phyloP scores from a whole-genome alignment of 768 basidiomycete genomes.

The Candolleomyces eurysporus region DNA sequence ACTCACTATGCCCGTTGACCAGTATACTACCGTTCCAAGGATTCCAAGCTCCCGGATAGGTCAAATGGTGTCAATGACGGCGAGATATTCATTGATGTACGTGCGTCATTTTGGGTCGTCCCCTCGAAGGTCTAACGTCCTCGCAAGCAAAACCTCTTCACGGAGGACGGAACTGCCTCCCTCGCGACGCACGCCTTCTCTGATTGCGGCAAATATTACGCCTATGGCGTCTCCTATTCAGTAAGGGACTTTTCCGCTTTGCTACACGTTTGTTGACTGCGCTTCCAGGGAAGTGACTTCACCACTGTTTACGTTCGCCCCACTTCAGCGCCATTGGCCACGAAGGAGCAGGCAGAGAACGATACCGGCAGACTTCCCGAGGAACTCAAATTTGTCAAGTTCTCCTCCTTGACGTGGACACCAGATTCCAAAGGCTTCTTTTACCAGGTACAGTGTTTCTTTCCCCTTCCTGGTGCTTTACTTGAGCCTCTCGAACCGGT shows the following conservation, averaged over 20 bases:
- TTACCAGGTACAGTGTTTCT: conserved; percentile 52
- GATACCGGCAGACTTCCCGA: conserved; percentile 58
- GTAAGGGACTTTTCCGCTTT: conserved; percentile 34
- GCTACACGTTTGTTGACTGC: not conserved
- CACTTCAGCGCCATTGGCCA: conserved; percentile 55
- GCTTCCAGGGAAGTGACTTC: conserved; percentile 67
- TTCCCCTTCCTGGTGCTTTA: not conserved
- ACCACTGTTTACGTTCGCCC: conserved; percentile 66
- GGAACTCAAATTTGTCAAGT: conserved; percentile 74
- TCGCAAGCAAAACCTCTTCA: conserved; percentile 65
- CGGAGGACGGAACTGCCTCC: conserved; percentile 70
- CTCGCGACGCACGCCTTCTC: conserved; percentile 62
- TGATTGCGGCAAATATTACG: conserved; percentile 65
- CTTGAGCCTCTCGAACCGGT: not conserved
- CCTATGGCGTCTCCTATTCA: conserved; percentile 73
- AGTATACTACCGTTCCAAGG: conserved; percentile 65
- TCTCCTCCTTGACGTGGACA: conserved; percentile 70
- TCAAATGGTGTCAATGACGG: conserved; percentile 42
- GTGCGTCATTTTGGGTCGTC: conserved; percentile 14
- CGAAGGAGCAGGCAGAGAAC: conserved; percentile 38
- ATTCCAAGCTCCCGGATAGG: conserved; percentile 52
- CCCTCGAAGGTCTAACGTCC: conserved; percentile 5
- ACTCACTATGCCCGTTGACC: conserved; percentile 2
- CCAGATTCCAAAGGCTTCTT: conserved; percentile 82
- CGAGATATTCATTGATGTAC: conserved; percentile 79